phyloP scores from a whole-genome alignment of 306 rosid species.

The Oemleria cerasiformis region DNA sequence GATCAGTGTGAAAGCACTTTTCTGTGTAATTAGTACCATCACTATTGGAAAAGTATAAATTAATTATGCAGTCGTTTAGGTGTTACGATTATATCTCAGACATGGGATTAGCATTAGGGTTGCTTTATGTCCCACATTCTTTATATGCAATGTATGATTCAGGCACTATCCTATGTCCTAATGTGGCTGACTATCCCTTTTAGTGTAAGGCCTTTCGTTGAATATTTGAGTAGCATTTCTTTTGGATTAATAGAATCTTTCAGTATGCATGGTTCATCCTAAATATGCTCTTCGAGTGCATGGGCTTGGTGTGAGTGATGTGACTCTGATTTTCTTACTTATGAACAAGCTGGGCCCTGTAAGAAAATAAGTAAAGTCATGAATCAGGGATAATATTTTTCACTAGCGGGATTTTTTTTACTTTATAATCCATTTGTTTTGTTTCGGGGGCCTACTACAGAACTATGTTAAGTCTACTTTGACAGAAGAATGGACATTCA shows the following conservation, averaged over 20 bases:
- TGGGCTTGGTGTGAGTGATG: background rate
- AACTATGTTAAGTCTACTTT: background rate
- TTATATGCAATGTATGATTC: background rate
- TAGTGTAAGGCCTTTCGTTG: background rate
- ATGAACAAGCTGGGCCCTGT: background rate
- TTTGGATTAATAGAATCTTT: background rate
- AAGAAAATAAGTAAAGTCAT: background rate
- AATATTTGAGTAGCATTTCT: background rate
- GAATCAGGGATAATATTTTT: background rate
- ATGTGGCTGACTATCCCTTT: background rate
- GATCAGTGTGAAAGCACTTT: background rate
- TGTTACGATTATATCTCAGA: background rate
- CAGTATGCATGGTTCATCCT: background rate
- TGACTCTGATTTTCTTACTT: background rate
- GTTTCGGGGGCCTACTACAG: background rate
- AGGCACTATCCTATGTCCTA: background rate
- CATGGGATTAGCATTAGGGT: background rate
- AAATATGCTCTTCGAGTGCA: background rate
- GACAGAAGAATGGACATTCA: background rate
- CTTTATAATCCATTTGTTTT: background rate
- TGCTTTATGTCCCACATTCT: background rate
- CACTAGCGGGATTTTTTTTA: background rate
- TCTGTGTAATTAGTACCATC: background rate
- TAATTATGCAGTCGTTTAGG: background rate
- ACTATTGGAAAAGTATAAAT: background rate